These are phyloP conservation scores for Furcasterigmium sp. DNA, from an alignment of 2,329 filamentous ascomycete species.

Conservation along the genomic window DNA sequence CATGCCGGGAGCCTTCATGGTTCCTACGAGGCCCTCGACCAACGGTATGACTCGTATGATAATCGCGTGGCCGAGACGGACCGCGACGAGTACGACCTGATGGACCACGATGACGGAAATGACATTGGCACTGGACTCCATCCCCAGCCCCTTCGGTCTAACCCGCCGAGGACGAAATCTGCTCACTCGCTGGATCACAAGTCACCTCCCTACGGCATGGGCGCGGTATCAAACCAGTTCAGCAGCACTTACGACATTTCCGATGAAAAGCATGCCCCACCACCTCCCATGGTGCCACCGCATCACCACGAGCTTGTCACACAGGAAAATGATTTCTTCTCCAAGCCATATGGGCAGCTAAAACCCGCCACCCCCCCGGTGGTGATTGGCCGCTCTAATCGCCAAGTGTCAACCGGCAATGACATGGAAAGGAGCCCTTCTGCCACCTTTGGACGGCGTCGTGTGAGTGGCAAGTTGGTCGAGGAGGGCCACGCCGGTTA, in stretches of 20 bases:
- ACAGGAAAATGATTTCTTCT: conserved; percentile 45
- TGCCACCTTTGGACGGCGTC: conserved; percentile 39
- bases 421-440: conserved; percentile 38
- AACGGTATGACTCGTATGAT: conserved; percentile 36
- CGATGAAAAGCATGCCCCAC: conserved; percentile 25
- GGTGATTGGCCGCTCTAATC: conserved; percentile 39
- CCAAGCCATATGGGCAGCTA: conserved; percentile 56
- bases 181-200: conserved; percentile 20
- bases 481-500: conserved; percentile 59
- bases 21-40: conserved; percentile 41
- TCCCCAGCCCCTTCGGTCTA: conserved; percentile 49
- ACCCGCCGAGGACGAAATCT: conserved; percentile 34
- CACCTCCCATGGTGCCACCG: conserved; percentile 4
- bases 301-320: conserved; percentile 39
- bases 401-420: conserved; percentile 56
- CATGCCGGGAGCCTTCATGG: conserved; percentile 19
- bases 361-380: conserved; percentile 48
- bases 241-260: conserved; percentile 40
- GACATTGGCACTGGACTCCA: conserved; percentile 20
- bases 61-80: conserved; percentile 35
- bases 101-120: conserved; percentile 17
- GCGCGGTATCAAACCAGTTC: conserved; percentile 35
- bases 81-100: conserved; percentile 24
- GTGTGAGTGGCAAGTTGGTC: conserved; percentile 68
- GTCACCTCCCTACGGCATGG: conserved; percentile 38